These are phyloP conservation scores for Drechslerella stenobrocha DNA, from an alignment of 2,329 filamentous ascomycete genomes.

Conservation along the genomic window DNA sequence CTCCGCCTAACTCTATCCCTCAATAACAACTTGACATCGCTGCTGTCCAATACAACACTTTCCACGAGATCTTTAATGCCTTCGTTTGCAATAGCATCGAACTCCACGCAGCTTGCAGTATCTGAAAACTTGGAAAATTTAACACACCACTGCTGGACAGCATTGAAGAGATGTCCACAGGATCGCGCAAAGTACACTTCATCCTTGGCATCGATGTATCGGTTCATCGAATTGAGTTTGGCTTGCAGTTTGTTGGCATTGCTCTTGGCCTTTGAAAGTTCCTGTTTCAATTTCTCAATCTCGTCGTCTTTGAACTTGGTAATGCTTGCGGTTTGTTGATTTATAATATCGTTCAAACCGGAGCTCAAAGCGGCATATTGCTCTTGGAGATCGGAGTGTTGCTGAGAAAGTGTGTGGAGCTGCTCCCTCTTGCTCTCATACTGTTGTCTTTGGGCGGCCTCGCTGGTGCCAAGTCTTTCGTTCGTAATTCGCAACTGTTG, in stretches of 20 bases:
- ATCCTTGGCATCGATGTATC: slow-evolving; percentile 77
- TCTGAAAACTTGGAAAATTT: slow-evolving; percentile 93
- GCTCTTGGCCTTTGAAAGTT: slow-evolving; percentile 73
- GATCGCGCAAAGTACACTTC: slow-evolving; percentile 95
- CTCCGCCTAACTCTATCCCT: slow-evolving; percentile 82
- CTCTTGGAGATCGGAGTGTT: slow-evolving; percentile 69
- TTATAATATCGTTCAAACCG: slow-evolving; percentile 66
- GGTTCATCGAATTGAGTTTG: slow-evolving; percentile 63
- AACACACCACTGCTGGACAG: slow-evolving; percentile 96
- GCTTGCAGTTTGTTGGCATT: slow-evolving; percentile 64
- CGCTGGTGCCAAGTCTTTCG: slow-evolving; percentile 71
- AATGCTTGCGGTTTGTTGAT: slow-evolving; percentile 65
- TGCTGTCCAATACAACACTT: slow-evolving; percentile 90
- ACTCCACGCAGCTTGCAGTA: slow-evolving; percentile 48
- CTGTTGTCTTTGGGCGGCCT: slow-evolving; percentile 68
- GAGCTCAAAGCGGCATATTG: slow-evolving; percentile 67
- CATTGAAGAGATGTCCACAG: slow-evolving; percentile 91
- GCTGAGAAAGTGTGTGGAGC: slow-evolving; percentile 66
- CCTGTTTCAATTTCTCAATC: slow-evolving; percentile 73
- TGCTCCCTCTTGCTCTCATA: slow-evolving; percentile 62
- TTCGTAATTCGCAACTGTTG: slow-evolving; percentile 82
- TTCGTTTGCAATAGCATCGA: slow-evolving; percentile 76
- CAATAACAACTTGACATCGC: slow-evolving; percentile 86
- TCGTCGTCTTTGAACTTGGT: slow-evolving; percentile 83
- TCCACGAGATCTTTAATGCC: slow-evolving; percentile 93